Conservation (phyloP, 202 grass and related monocot species). For the Zizania palustris region DNA sequence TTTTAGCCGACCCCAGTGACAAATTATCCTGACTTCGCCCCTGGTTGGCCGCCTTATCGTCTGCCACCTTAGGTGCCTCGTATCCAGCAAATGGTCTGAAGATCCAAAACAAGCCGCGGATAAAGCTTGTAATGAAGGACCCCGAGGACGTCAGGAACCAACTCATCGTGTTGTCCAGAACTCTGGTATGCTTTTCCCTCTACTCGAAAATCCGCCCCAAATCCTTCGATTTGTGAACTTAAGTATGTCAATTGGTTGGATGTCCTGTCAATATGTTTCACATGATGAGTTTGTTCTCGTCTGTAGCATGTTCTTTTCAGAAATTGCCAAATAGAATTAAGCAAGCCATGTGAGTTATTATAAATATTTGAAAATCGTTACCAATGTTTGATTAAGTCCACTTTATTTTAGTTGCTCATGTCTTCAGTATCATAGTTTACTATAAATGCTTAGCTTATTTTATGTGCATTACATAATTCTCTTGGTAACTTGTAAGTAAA, state of each 20-base stretch:
- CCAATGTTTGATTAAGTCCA: neutral
- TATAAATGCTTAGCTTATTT: constrained; percentile 14
- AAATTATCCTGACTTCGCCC: too few species aligned
- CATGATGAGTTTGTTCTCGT: neutral
- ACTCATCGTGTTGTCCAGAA: constrained; percentile 81
- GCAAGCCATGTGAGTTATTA: neutral
- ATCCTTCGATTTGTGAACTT: constrained; percentile 16
- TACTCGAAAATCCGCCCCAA: neutral
- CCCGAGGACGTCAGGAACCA: constrained; percentile 68
- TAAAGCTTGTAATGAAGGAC: constrained; percentile 87
- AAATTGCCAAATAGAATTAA: constrained; percentile 25
- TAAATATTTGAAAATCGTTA: neutral
- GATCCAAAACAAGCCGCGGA: too few species aligned
- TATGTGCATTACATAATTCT: too few species aligned
- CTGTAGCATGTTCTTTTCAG: neutral
- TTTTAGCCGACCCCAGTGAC: too few species aligned
- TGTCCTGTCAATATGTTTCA: neutral
- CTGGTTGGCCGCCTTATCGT: too few species aligned
- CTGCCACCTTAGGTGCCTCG: too few species aligned
- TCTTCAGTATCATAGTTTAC: constrained; percentile 1
- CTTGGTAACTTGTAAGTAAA: too few species aligned
- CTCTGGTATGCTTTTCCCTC: constrained; percentile 45
- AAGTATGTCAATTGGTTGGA: neutral
- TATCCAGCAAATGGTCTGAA: too few species aligned
- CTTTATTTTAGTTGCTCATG: neutral